Evolutionary conservation across 2,329 filamentous ascomycete genomes (phyloP), one percentile per base, ranked within the genome.

Genomic region (Colletotrichum limetticola): DNA sequence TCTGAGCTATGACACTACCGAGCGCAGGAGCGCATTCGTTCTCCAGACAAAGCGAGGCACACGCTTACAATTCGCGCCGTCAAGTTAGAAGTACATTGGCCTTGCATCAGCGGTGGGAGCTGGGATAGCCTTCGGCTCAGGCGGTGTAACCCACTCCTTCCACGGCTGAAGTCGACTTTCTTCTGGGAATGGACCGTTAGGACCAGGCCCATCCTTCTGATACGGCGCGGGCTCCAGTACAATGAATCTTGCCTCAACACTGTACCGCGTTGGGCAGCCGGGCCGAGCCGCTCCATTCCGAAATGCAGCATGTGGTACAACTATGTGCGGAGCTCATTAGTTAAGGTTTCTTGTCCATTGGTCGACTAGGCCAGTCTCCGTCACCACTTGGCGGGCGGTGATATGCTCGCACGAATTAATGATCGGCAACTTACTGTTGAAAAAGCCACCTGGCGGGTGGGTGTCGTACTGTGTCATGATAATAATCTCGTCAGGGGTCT

Each of bases 401-500:
- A 30, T 16, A 57, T 16, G 26, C 14, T 30, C 37, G 37, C 37
- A 16, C 37, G 16, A 7, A 42, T 42, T 7, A 19, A 42, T 6
- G 6, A 42, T 16, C 1, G 4, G 53, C 11, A 30, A 62, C 59
- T n/a, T 49, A 62, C 59, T 62, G 59, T 62, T 62, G 59, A 62
- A 62, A n/a, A 46, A 22, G n/a, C 59, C 59, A 19, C 37, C 37
- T 28, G 59, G 59, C 28, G 59, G 59, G 22, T 62, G 59, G 22
- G 59, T 62, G 37, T 62, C 59, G 59, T 62, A 62, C 37, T 62
- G 59, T 12, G 59, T 62, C 35, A 62, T 62, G n/a, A 62, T 26
- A 6, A 62, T 14, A 24, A 62, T 49, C 16, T 62, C 59, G 19
- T 52, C 59, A 14, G 59, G 59, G 19, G 59, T 62, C 16, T 62